Conservation (phyloP, 768 basidiomycete species). For the Xerocomellus amylosporus region DNA sequence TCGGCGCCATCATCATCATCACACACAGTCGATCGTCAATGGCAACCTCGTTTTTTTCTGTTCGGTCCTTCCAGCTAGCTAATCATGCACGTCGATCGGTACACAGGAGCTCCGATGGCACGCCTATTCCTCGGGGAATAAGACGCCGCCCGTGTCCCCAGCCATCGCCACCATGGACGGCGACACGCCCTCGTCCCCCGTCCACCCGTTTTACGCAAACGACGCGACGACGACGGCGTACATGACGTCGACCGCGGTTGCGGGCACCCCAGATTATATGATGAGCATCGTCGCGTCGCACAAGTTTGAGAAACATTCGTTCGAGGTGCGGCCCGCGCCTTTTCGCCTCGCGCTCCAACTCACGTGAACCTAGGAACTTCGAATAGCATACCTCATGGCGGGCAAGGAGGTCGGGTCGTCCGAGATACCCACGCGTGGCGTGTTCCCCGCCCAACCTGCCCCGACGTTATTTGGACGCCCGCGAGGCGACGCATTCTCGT, state of each 20-base stretch:
- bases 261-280: slow-evolving; percentile 30
- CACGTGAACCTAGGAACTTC: slow-evolving; percentile 43
- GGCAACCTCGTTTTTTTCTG: background rate
- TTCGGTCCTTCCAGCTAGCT: slow-evolving; percentile 6
- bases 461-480: slow-evolving; percentile 30
- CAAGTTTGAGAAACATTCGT: slow-evolving; percentile 42
- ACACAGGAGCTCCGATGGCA: slow-evolving; percentile 43
- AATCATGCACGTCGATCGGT: slow-evolving; percentile 14
- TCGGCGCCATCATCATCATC: background rate
- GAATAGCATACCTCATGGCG: slow-evolving; percentile 42
- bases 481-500: slow-evolving; percentile 32
- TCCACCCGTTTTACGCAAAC: slow-evolving; percentile 22
- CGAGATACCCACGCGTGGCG: slow-evolving; percentile 29
- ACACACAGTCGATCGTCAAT: background rate
- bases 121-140: slow-evolving; percentile 41
- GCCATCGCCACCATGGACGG: background rate
- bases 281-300: slow-evolving; percentile 38
- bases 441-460: slow-evolving; percentile 21
- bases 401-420: slow-evolving; percentile 47
- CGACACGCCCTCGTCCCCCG: background rate
- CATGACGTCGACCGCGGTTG: slow-evolving; percentile 4
- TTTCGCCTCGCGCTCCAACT: background rate
- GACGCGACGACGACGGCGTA: slow-evolving; percentile 27
- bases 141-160: slow-evolving; percentile 10
- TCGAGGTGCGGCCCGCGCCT: slow-evolving; percentile 40